Percentiles rank a stretch among this genome's conserved stretches.
Evolutionary conservation across 2,329 filamentous ascomycete species (phyloP).

Genomic region (Colletotrichum spinosum): DNA sequence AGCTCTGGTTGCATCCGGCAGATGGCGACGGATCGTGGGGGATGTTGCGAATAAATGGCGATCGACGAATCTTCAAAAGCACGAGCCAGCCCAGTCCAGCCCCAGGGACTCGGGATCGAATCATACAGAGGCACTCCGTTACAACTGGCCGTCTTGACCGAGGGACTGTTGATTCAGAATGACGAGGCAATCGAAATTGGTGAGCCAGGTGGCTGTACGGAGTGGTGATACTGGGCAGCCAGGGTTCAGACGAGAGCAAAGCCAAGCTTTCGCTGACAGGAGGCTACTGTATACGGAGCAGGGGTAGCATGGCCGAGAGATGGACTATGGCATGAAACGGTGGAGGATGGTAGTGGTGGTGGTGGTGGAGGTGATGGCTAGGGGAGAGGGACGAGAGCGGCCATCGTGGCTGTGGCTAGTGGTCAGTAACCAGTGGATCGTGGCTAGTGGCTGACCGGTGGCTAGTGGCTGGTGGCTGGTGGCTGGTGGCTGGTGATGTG

Average conservation of each 20-base stretch:
- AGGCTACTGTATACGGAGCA: conserved; percentile 24
- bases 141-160: background rate
- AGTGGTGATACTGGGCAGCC: too few relatives aligned
- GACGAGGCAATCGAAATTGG: background rate
- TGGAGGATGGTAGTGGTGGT: background rate
- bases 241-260: conserved; percentile 28
- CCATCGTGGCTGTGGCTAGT: background rate
- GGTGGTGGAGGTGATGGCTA: background rate
- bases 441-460: background rate
- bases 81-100: background rate
- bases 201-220: background rate
- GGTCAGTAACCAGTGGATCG: too few relatives aligned
- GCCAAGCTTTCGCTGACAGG: conserved; percentile 37
- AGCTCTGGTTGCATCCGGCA: background rate
- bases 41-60: background rate
- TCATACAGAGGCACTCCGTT: background rate
- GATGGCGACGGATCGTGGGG: background rate
- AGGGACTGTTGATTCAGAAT: background rate
- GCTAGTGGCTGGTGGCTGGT: background rate
- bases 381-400: background rate
- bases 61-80: conserved; percentile 6
- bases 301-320: background rate
- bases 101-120: background rate
- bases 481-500: background rate
- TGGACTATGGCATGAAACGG: conserved; percentile 25